phyloP scores from a whole-genome alignment of 2,329 filamentous ascomycete genomes.

The Xylaria sp. region DNA sequence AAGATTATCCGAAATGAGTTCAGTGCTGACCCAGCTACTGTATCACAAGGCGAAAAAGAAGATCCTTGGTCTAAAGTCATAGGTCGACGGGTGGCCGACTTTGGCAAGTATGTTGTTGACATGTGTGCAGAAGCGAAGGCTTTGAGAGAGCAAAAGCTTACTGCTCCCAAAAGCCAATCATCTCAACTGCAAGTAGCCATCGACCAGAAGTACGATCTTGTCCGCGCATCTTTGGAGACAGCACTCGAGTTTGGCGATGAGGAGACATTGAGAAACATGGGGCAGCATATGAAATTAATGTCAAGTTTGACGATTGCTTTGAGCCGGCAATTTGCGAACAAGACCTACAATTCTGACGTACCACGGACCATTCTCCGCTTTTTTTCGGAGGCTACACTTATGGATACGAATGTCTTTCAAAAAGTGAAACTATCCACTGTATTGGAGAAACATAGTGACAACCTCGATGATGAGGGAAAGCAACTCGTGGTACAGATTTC shows the following conservation, averaged over 20 bases:
- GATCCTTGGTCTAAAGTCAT: conserved; percentile 47
- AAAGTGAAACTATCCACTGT: conserved; percentile 20
- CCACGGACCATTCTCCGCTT: conserved; percentile 64
- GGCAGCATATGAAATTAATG: conserved; percentile 62
- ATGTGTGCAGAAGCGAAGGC: conserved; percentile 20
- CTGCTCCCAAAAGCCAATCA: conserved; percentile 31
- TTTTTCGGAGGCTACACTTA: conserved; percentile 52
- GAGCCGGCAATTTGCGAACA: conserved; percentile 58
- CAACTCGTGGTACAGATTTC: conserved; percentile 32
- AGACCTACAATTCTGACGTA: conserved; percentile 58
- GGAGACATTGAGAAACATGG: conserved; percentile 62
- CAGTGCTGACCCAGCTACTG: conserved; percentile 29
- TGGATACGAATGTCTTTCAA: conserved; percentile 22
- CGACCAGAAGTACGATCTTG: conserved; percentile 52
- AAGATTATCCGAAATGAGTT: conserved; percentile 38
- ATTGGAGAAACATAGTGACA: conserved; percentile 23
- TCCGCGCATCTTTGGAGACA: conserved; percentile 59
- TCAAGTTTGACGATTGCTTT: conserved; percentile 60
- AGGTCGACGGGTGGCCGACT: conserved; percentile 40
- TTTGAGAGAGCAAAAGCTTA: conserved; percentile 43
- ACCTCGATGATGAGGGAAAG: conserved; percentile 34
- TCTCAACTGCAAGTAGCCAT: conserved; percentile 47
- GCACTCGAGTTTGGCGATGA: conserved; percentile 61
- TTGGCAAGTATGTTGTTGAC: conserved; percentile 54
- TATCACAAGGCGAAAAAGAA: conserved; percentile 31